Evolutionary conservation across 2,329 filamentous ascomycete species (phyloP), one percentile per base, ranked within the genome.

Genomic region (Aspergillus aculeatus): DNA sequence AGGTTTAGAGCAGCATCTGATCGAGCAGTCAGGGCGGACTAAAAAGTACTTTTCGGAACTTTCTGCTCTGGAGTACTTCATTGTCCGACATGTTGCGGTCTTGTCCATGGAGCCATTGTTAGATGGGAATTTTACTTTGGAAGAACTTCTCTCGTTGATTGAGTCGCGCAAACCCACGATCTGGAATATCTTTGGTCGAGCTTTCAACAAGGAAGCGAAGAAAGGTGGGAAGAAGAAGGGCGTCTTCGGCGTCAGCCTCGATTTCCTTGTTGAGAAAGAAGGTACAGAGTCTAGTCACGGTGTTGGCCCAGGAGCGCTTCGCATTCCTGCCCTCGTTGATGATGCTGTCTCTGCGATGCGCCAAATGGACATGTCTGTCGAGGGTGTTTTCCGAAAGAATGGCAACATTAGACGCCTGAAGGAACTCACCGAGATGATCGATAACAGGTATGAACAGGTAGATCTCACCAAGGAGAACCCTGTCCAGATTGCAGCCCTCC

Each of bases 371-470:
- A 92, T 99, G 80, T 98, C 94, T 1, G 92, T 99, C 1, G 95
- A 99, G 76, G 95, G 95, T 69, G 93, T 99, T 23, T 99, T 99
- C 85, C 88, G 95, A 68, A 99, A 99, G 83, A 99, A 98, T 70
- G 95, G 95, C 68, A 99, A 98, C 76, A 97, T 99, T 79, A 94
- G 95, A 75, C 91, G 93, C 67, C 83, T 97, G 49, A 91, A 90
- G 67, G 93, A 96, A 62, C 82, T 96, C 6, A 89, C 92, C 44
- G 91, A 96, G 58, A 83, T 88, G 68, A 92, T 99, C 64, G 95
- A 99, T 74, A 86, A 86, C 49, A 94, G 92, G 47, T 91, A 90
- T 61, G 92, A 96, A 65, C 86, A 89, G 57, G 88, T 96, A 58
- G 92, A 96, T 73, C 85, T 98, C 69, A 90, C 88, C 70, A 88